phyloP scores from a whole-genome alignment of 106 monocot genomes.

The Vanilla planifolia region DNA sequence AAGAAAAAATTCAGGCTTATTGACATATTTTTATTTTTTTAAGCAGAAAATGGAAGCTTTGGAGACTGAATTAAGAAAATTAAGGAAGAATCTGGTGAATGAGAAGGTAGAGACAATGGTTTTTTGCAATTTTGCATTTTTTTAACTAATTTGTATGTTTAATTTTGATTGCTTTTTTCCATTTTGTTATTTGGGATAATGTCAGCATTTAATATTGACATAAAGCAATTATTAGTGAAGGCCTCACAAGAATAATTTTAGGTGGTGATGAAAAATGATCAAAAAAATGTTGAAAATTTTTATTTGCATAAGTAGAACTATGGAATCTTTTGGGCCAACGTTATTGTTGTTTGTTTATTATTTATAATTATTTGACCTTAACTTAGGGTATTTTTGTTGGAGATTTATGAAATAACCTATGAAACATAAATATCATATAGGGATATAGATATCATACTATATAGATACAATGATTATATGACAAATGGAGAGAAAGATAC shows the following conservation, averaged over 20 bases:
- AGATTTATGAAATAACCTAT: too few relatives aligned
- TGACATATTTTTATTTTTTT: constrained; percentile 11
- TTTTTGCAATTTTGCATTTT: neutral
- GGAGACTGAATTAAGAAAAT: constrained; percentile 54
- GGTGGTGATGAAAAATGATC: constrained; percentile 4
- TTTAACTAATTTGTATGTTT: neutral
- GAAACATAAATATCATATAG: too few relatives aligned
- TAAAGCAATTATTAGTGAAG: neutral
- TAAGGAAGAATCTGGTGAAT: constrained; percentile 67
- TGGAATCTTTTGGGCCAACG: too few relatives aligned
- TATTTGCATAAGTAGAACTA: neutral
- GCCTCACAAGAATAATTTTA: too few relatives aligned
- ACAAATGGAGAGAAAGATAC: too few relatives aligned
- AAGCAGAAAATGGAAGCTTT: constrained; percentile 53
- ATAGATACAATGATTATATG: too few relatives aligned
- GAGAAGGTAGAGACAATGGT: constrained; percentile 75
- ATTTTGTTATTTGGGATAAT: neutral
- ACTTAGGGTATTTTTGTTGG: too few relatives aligned
- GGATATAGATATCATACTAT: too few relatives aligned
- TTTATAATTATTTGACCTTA: too few relatives aligned
- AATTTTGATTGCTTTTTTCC: neutral
- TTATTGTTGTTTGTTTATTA: too few relatives aligned
- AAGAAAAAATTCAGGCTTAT: neutral
- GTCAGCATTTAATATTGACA: neutral
- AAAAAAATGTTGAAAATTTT: neutral